A percentile compares a stretch with the other conserved stretches of the same genome.
These are phyloP conservation scores for Acanthamoeba triangularis DNA, from an alignment of 208 protist genomes.

Conservation along the genomic window DNA sequence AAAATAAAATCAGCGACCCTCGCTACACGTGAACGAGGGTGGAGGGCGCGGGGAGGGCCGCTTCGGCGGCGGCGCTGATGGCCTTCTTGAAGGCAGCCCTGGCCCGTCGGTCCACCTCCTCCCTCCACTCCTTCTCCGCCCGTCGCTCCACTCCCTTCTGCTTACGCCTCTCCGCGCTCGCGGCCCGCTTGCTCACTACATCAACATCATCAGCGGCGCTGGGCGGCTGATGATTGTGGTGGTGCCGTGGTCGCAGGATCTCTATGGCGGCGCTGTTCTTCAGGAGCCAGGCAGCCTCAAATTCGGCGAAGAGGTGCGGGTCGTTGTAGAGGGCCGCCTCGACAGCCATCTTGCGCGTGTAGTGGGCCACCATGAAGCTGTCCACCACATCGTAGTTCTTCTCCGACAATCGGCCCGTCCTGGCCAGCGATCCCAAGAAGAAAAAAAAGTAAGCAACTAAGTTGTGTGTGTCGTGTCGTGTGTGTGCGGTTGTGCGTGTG, in stretches of 20 bases:
- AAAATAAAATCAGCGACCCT: too few relatives aligned
- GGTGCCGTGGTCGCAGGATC: neutral
- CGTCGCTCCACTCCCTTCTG: neutral
- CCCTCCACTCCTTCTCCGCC: neutral
- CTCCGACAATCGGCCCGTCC: neutral
- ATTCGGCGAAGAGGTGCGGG: neutral
- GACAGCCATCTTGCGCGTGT: neutral
- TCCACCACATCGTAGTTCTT: constrained; percentile 62
- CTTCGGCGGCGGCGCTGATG: neutral
- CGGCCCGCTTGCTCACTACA: neutral
- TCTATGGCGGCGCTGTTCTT: neutral
- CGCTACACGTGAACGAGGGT: too few relatives aligned
- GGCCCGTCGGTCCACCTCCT: neutral
- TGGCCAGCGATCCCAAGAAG: too few relatives aligned
- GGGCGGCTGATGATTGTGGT: neutral
- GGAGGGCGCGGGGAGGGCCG: neutral
- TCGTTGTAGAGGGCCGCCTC: constrained; percentile 1
- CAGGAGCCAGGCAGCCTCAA: neutral
- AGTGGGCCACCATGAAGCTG: constrained; percentile 59
- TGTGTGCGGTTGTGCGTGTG: neutral
- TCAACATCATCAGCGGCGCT: neutral
- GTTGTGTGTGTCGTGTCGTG: neutral
- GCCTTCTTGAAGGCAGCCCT: neutral
- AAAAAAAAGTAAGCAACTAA: neutral
- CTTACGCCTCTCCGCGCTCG: neutral